Base-by-base conservation (phyloP, 148 eudicot genomes). In the Bassia scoparia region DNA sequence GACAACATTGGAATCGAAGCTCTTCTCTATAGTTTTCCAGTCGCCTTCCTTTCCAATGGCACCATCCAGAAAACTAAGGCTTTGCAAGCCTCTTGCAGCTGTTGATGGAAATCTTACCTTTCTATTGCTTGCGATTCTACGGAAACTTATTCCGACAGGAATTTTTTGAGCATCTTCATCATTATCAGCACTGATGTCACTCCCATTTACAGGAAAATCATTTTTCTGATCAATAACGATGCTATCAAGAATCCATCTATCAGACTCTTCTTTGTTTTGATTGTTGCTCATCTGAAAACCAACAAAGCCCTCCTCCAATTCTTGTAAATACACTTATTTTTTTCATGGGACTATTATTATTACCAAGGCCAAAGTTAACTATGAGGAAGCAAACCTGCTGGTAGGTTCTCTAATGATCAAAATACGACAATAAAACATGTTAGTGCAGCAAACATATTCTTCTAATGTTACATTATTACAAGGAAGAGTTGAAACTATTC, bases 21-120 rank as follows among this genome's bases (percentile, higher is more conserved):
- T 82, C 68, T 78, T 89, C 82, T 92, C 87, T n/a, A 88, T 76
- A 26, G 87, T 78, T 67, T 72, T 86, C 99, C 96, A 96, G 0
- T 89, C 96, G 9, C 84, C 96, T 62, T 89, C 97, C 64, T 89
- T 92, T 18, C 91, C 92, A 0, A 80, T 86, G 0, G 88, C 81
- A 50, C 82, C 85, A 65, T 96, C 90, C 14, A 96, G 87, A 67
- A 96, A 96, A 18, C 90, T 73, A 31, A 96, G 73, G 79, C 96
- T 85, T 69, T 77, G 81, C 30, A 96, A 81, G n/a, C 97, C 97
- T 68, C 81, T 80, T 2, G 75, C 78, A 0, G 96, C 93, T 5
- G 88, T 81, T 7, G 96, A 90, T 77, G 78, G 79, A 43, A 80
- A 80, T 72, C 64, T 80, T 70, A 83, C 79, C 24, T 58, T 69